Evolutionary conservation across 148 eudicot species (phyloP).

Genomic region (Silene latifolia): DNA sequence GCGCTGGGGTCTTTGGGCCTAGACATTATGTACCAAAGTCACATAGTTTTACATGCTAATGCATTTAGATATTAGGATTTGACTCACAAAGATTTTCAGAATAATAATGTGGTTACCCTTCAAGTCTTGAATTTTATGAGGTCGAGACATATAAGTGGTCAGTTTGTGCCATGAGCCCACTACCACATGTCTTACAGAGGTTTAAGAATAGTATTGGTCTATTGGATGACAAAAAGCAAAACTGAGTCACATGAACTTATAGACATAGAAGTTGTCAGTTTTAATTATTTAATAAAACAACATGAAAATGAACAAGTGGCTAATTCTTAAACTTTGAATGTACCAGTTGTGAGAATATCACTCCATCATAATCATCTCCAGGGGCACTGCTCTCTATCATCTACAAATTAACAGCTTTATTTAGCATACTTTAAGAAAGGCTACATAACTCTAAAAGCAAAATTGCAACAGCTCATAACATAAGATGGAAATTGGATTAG

Average conservation of each 20-base stretch:
- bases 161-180: too few relatives aligned
- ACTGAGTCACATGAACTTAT: neutral
- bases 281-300: neutral
- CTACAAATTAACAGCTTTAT: constrained; percentile 30
- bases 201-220: neutral
- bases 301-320: neutral
- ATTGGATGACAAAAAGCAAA: neutral
- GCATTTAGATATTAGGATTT: neutral
- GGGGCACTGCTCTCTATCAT: constrained; percentile 97
- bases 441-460: neutral
- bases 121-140: too few relatives aligned
- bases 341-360: constrained; percentile 96
- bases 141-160: too few relatives aligned
- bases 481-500: neutral
- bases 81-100: too few relatives aligned
- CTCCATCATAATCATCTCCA: constrained; percentile 97
- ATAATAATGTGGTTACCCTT: too few relatives aligned
- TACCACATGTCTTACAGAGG: too few relatives aligned
- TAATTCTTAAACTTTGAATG: constrained; percentile 3
- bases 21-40: neutral
- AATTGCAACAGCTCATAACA: neutral
- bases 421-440: neutral
- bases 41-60: neutral
- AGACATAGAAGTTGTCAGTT: neutral
- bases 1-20: neutral